Evolutionary conservation across 768 basidiomycete genomes (phyloP).

Genomic region (Agrocybe praecox): DNA sequence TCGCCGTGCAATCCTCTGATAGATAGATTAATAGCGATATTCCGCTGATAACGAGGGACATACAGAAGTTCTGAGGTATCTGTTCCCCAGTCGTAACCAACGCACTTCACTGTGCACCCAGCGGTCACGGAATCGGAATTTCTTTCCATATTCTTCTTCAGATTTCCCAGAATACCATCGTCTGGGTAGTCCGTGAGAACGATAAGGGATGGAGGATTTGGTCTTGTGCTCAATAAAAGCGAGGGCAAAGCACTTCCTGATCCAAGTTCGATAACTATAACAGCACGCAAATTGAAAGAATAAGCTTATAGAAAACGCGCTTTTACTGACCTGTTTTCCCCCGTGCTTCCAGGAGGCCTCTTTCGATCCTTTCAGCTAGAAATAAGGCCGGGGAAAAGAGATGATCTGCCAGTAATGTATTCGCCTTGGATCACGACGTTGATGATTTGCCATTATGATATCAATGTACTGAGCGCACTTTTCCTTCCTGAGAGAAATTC

Average conservation of each 20-base stretch:
- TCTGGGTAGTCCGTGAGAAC: conserved; percentile 76
- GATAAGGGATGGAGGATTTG: conserved; percentile 49
- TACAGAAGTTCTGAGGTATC: conserved; percentile 51
- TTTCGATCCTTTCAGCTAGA: conserved; percentile 67
- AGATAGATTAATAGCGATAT: neutral
- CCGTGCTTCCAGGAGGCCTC: conserved; percentile 45
- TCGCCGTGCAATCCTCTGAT: neutral
- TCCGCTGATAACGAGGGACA: conserved; percentile 18
- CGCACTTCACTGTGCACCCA: conserved; percentile 43
- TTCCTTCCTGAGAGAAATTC: conserved; percentile 49
- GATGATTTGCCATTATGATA: conserved; percentile 10
- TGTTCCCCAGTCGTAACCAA: conserved; percentile 69
- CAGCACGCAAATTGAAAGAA: neutral
- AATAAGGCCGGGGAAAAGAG: conserved; percentile 72
- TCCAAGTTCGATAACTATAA: conserved; percentile 71
- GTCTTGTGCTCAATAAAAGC: conserved; percentile 51
- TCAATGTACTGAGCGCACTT: conserved; percentile 39
- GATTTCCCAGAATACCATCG: conserved; percentile 56
- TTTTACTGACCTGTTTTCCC: conserved; percentile 39
- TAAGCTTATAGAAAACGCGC: conserved; percentile 1
- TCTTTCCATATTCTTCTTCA: conserved; percentile 53
- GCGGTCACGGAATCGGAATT: conserved; percentile 41
- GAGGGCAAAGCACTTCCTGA: conserved; percentile 72
- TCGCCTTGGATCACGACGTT: conserved; percentile 46
- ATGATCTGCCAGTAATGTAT: conserved; percentile 72